Conservation (phyloP, 768 basidiomycete species). For the Kwoniella shandongensis region DNA sequence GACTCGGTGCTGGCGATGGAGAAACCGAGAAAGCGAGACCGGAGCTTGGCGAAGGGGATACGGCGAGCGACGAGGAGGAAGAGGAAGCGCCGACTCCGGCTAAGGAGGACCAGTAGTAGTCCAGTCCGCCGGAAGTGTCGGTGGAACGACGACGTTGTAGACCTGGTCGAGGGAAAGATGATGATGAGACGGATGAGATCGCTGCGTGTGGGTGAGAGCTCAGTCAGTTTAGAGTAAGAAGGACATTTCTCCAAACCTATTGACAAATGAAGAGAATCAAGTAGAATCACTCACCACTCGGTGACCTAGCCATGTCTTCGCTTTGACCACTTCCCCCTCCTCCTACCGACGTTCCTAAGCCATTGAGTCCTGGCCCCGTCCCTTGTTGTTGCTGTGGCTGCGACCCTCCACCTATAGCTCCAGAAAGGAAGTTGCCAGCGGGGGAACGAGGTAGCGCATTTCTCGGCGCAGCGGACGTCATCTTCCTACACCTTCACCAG, state of each 20-base stretch:
- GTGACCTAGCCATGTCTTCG: slow-evolving; percentile 14
- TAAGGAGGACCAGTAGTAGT: slow-evolving; percentile 39
- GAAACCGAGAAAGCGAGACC: not conserved
- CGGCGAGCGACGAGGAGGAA: slow-evolving; percentile 32
- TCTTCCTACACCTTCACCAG: too few relatives aligned
- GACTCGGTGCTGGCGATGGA: not conserved
- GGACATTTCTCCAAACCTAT: too few relatives aligned
- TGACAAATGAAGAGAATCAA: too few relatives aligned
- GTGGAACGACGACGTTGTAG: slow-evolving; percentile 27
- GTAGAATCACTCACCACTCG: slow-evolving; percentile 24
- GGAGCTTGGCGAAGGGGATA: slow-evolving; percentile 29
- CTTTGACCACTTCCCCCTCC: not conserved
- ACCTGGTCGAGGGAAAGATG: slow-evolving; percentile 16
- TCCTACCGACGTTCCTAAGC: not conserved
- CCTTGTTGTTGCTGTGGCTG: not conserved
- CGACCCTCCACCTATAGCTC: slow-evolving; percentile 1
- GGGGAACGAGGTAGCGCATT: slow-evolving; percentile 15
- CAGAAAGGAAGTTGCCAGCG: slow-evolving; percentile 19
- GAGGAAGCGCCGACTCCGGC: slow-evolving; percentile 38
- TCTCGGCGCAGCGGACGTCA: not conserved
- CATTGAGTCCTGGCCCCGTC: slow-evolving; percentile 1
- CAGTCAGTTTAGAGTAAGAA: not conserved
- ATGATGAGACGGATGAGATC: slow-evolving; percentile 17
- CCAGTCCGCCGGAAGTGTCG: slow-evolving; percentile 38
- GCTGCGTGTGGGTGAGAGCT: slow-evolving; percentile 7